These are phyloP conservation scores for Trichoderma asperelloides DNA, from an alignment of 495 filamentous ascomycete genomes.

Conservation along the genomic window DNA sequence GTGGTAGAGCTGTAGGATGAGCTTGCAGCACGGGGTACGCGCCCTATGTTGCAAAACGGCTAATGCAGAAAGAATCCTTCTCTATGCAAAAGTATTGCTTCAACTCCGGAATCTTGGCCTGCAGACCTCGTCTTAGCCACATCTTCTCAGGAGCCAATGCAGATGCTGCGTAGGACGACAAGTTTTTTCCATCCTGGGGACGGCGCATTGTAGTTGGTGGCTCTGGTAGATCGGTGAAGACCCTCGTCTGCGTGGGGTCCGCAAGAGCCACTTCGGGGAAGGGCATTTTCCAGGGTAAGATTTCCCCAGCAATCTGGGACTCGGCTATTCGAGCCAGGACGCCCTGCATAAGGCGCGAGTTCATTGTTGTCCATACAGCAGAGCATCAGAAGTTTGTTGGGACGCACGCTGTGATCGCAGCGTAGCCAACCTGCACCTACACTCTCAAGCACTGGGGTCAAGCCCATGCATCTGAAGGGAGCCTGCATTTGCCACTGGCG, in stretches of 20 bases:
- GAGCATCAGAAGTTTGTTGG: not conserved
- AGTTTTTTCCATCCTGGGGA: not conserved
- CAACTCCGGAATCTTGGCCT: not conserved
- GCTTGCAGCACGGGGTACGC: not conserved
- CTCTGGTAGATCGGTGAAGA: not conserved
- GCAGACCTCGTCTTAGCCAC: not conserved
- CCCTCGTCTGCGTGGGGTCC: not conserved
- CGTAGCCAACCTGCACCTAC: not conserved
- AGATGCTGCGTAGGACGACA: no score
- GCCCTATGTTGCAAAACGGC: not conserved
- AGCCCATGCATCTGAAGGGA: not conserved
- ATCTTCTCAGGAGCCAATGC: not conserved
- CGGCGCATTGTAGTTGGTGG: not conserved
- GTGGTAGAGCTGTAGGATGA: not conserved
- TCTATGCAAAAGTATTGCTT: not conserved
- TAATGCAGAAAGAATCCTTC: not conserved
- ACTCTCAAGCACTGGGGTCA: not conserved
- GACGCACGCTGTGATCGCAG: not conserved
- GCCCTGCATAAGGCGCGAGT: not conserved
- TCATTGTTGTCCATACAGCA: not conserved
- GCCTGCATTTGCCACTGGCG: conserved; percentile 2
- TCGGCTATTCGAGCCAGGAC: not conserved
- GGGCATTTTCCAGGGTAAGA: not conserved
- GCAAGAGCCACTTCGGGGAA: not conserved
- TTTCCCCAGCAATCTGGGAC: not conserved